Evolutionary conservation across 2,329 filamentous ascomycete species (phyloP).

Genomic region (Alternaria sp.): DNA sequence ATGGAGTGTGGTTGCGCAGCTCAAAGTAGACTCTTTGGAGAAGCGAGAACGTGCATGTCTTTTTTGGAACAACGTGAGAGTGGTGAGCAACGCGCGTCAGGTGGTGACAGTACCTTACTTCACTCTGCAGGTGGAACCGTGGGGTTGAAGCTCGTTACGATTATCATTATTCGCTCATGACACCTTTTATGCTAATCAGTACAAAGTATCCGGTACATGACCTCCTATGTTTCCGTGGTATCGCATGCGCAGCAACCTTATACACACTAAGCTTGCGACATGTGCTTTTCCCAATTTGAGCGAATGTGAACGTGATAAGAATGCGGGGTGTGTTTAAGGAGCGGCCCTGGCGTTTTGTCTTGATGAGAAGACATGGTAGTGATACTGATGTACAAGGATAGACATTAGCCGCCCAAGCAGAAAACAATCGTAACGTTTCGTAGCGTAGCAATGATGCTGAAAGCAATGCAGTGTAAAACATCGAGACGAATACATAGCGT

Average conservation of each 20-base stretch:
- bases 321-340: constrained; percentile 13
- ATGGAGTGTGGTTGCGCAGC: background rate
- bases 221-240: background rate
- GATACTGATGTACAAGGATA: background rate
- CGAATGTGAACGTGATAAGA: background rate
- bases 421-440: background rate
- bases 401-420: background rate
- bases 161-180: background rate
- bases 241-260: background rate
- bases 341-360: constrained; percentile 26
- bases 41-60: background rate
- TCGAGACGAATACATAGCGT: background rate
- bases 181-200: constrained; percentile 4
- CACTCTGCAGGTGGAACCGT: background rate
- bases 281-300: background rate
- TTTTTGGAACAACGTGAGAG: constrained; percentile 5
- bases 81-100: background rate
- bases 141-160: background rate
- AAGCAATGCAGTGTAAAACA: background rate
- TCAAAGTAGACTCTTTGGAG: background rate
- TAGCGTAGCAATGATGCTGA: background rate
- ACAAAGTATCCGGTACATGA: constrained; percentile 10
- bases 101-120: background rate
- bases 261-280: background rate
- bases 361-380: background rate